Percentiles rank a stretch among this genome's conserved stretches.
Evolutionary conservation across 2,329 filamentous ascomycete genomes (phyloP).

Genomic region (Colletotrichum sp.): DNA sequence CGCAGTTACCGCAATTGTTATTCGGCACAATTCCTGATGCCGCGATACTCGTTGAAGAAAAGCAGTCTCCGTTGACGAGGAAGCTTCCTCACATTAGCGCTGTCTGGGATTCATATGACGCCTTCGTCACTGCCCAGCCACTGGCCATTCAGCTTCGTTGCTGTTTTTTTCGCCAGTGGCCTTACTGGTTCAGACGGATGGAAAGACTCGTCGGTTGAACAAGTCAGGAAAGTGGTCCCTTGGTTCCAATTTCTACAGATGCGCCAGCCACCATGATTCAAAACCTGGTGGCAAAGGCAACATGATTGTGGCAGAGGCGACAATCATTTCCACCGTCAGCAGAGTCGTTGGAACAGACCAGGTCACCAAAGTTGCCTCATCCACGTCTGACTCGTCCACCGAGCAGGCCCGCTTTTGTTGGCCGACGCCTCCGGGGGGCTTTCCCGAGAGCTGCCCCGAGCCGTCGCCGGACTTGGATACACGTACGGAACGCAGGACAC

Average conservation of each 20-base stretch:
- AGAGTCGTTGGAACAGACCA: background rate
- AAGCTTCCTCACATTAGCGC: background rate
- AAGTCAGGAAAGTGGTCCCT: background rate
- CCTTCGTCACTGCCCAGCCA: background rate
- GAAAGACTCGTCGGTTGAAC: background rate
- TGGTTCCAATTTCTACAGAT: background rate
- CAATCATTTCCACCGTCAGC: background rate
- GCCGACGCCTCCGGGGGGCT: slow-evolving; percentile 12
- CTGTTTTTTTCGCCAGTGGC: background rate
- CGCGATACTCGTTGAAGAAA: background rate
- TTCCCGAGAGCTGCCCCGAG: slow-evolving; percentile 3
- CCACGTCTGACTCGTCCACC: background rate
- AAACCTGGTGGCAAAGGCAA: background rate
- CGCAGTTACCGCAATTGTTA: background rate
- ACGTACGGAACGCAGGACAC: background rate
- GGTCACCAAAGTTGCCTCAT: background rate
- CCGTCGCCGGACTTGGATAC: slow-evolving; percentile 5
- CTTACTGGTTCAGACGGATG: background rate
- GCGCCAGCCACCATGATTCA: slow-evolving; percentile 2
- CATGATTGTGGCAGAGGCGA: background rate
- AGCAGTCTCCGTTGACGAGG: background rate
- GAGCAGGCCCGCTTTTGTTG: background rate
- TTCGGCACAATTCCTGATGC: background rate
- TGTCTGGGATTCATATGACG: background rate
- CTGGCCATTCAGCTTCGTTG: background rate